Conservation (phyloP, 805 yeast species). For the Citeromyces matritensis region DNA sequence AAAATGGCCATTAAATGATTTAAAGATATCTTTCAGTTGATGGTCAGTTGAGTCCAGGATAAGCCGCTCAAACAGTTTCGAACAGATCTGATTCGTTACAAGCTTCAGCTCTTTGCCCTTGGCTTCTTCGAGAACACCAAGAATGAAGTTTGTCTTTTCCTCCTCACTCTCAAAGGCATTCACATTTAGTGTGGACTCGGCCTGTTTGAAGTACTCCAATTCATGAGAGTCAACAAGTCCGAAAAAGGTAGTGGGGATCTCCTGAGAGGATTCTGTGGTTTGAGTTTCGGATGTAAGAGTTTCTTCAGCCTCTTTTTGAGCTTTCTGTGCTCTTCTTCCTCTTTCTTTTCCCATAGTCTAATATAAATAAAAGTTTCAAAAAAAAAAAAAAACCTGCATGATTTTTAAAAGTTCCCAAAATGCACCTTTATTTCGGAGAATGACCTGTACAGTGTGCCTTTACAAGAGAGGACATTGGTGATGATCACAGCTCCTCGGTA, state of each 20-base stretch:
- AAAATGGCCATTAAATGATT: conserved; percentile 59
- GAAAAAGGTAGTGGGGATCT: conserved; percentile 36
- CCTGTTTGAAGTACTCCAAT: conserved; percentile 82
- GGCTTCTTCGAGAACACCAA: conserved; percentile 73
- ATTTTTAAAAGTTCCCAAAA: background rate
- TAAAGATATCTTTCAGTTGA: conserved; percentile 53
- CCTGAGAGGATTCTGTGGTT: conserved; percentile 1
- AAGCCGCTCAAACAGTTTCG: conserved; percentile 80
- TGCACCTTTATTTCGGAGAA: background rate
- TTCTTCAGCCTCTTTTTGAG: conserved; percentile 4
- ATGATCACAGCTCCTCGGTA: too few relatives aligned
- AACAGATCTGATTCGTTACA: conserved; percentile 89
- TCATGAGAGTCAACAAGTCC: conserved; percentile 80
- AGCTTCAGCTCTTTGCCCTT: conserved; percentile 82
- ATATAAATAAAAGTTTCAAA: background rate
- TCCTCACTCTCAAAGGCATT: conserved; percentile 65
- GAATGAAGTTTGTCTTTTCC: conserved; percentile 58
- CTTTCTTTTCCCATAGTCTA: conserved; percentile 6
- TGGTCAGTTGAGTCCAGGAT: conserved; percentile 48
- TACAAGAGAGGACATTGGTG: too few relatives aligned
- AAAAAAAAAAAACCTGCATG: background rate
- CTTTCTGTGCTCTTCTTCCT: conserved; percentile 16
- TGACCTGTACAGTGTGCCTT: too few relatives aligned
- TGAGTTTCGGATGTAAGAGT: conserved; percentile 1
- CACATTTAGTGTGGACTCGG: conserved; percentile 73